These are phyloP conservation scores for Penicillium sp. DNA, from an alignment of 2,329 filamentous ascomycete species.

Conservation along the genomic window DNA sequence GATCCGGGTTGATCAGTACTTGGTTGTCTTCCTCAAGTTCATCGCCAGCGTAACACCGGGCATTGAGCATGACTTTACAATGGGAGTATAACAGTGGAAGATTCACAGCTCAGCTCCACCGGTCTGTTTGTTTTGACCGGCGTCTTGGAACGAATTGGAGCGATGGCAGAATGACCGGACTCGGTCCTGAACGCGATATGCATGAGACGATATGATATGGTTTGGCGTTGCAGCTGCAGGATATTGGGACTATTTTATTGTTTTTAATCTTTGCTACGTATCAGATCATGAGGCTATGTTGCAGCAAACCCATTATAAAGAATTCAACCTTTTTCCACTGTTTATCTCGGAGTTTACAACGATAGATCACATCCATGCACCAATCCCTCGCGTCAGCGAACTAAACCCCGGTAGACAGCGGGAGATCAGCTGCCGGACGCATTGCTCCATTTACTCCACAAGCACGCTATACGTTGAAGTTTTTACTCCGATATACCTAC, in stretches of 20 bases:
- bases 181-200: conserved; percentile 10
- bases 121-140: not conserved
- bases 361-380: too few relatives aligned
- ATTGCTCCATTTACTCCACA: too few relatives aligned
- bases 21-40: conserved; percentile 55
- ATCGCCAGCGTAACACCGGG: conserved; percentile 88
- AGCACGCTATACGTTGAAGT: too few relatives aligned
- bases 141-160: too few relatives aligned
- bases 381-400: too few relatives aligned
- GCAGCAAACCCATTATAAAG: too few relatives aligned
- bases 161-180: not conserved
- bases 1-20: conserved; percentile 48
- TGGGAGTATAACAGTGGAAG: conserved; percentile 90
- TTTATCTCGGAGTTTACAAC: conserved; percentile 1
- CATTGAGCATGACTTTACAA: conserved; percentile 97
- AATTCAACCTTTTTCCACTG: too few relatives aligned
- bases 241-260: conserved; percentile 1
- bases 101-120: conserved; percentile 49
- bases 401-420: too few relatives aligned
- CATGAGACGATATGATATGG: conserved; percentile 21
- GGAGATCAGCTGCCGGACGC: too few relatives aligned
- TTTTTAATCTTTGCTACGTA: conserved; percentile 3
- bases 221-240: conserved; percentile 15
- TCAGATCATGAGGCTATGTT: conserved; percentile 3
- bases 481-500: too few relatives aligned